Base-by-base conservation (phyloP, 139 green algal species). In the Volvox africanus region DNA sequence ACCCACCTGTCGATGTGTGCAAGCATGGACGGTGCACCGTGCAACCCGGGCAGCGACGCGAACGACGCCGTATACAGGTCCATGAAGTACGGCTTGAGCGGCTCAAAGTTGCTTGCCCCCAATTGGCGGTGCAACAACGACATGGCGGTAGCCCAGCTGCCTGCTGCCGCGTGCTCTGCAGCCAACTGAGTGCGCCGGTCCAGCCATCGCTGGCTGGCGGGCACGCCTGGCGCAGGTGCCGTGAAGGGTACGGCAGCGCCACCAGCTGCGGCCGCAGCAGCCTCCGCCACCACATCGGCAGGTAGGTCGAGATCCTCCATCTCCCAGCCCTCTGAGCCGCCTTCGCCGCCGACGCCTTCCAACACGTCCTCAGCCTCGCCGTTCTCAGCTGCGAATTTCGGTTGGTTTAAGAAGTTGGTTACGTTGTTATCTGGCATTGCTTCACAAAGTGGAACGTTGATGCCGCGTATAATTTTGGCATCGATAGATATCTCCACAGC, bases 301-400 rank as follows among this genome's bases (percentile, higher is more conserved):
- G 94, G 96, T 35, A 99, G 85, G 86, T 99, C 98, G 78, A 99
- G 91, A 75, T 98, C 97, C 93, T 99, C 98, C 97, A 99, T 99
- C 67, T 99, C 98, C 98, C 98, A 99, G 67, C 98, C 98, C 61
- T 94, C 96, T 22, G 94, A 96, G 19, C 82, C 95, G 32, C 94
- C 96, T 26, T 95, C 96, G n/a, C 89, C 95, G 37, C 94, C 95
- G 2, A 89, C 16, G 55, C 89, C 95, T 65, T 92, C 96, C 28
- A 86, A 80, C 11, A 30, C 94, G n/a, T 95, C 94, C 71, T 88
- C 93, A 16, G 36, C 85, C 33, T 33, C 83, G 33, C 80, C 92
- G 20, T 95, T 93, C 17, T 95, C 94, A 73, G 88, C 79, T 55
- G 80, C 32, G 17, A 82, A 24, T 30, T 14, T 36, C 3, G 44